Evolutionary conservation across 306 rosid species (phyloP).

Genomic region (Pterocarpus santalinus): DNA sequence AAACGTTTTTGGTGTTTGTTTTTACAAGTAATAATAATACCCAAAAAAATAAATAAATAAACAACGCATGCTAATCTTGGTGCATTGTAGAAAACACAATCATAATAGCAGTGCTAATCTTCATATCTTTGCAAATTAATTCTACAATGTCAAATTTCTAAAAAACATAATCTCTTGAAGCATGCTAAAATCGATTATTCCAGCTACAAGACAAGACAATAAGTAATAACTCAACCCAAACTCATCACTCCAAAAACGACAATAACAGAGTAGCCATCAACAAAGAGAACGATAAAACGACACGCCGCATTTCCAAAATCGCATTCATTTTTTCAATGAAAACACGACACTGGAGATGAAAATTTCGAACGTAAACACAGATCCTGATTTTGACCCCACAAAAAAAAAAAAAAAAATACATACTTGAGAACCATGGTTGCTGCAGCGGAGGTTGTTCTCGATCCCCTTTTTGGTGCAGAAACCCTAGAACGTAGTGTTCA

Average conservation of each 20-base stretch:
- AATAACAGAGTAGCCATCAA: background rate
- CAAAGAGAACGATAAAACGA: background rate
- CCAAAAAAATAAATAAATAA: no score
- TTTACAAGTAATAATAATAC: no score
- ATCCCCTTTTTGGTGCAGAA: constrained; percentile 29
- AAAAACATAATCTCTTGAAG: background rate
- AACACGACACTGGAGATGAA: background rate
- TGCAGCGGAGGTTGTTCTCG: constrained; percentile 27
- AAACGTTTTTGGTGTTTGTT: no score
- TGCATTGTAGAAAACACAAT: background rate
- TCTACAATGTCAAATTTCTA: background rate
- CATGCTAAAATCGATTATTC: background rate
- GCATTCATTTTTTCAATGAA: background rate
- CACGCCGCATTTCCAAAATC: background rate
- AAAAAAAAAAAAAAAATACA: background rate
- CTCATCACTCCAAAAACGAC: background rate
- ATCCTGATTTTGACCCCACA: background rate
- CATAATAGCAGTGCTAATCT: background rate
- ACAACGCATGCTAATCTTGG: background rate
- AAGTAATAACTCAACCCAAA: no score
- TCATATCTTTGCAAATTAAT: background rate
- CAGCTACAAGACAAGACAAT: background rate
- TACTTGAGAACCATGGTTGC: constrained; percentile 88
- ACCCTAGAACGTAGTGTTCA: constrained; percentile 49
- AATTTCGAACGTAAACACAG: background rate